These are phyloP conservation scores for Parafenestella ontariensis DNA, from an alignment of 2,329 filamentous ascomycete genomes.

Conservation along the genomic window DNA sequence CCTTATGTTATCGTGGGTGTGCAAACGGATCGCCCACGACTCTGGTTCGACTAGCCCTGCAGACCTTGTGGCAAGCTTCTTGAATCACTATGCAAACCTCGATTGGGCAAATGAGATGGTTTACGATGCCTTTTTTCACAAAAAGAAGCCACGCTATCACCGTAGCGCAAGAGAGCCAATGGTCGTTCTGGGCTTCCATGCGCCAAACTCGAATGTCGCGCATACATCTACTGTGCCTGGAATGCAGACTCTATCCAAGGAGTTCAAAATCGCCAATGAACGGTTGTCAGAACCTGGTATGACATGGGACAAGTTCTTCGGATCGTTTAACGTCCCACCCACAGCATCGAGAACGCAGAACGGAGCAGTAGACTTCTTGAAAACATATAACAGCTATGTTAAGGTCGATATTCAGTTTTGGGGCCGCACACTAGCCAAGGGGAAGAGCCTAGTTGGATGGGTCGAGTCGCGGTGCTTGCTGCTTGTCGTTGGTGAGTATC, in stretches of 20 bases:
- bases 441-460: slow-evolving; percentile 67
- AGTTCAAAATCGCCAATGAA: slow-evolving; percentile 58
- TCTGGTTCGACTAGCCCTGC: slow-evolving; percentile 52
- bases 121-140: slow-evolving; percentile 66
- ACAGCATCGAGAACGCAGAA: not conserved
- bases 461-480: slow-evolving; percentile 66
- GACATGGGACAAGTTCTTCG: slow-evolving; percentile 42
- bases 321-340: not conserved
- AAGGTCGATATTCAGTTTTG: slow-evolving; percentile 71
- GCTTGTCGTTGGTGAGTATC: slow-evolving; percentile 63
- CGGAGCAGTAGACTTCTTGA: slow-evolving; percentile 57
- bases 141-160: slow-evolving; percentile 54
- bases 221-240: slow-evolving; percentile 62
- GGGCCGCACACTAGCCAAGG: slow-evolving; percentile 64
- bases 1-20: slow-evolving; percentile 66
- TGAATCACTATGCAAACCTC: slow-evolving; percentile 67
- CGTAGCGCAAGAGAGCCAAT: slow-evolving; percentile 66
- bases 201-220: slow-evolving; percentile 67
- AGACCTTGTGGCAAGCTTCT: slow-evolving; percentile 66
- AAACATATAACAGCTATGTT: slow-evolving; percentile 61
- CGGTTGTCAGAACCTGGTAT: slow-evolving; percentile 45
- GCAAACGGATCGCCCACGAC: slow-evolving; percentile 55
- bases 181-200: slow-evolving; percentile 68
- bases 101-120: slow-evolving; percentile 64
- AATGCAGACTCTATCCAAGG: slow-evolving; percentile 58